phyloP scores from a whole-genome alignment of 2,329 filamentous ascomycete species.

The Karstenula rhodostoma region DNA sequence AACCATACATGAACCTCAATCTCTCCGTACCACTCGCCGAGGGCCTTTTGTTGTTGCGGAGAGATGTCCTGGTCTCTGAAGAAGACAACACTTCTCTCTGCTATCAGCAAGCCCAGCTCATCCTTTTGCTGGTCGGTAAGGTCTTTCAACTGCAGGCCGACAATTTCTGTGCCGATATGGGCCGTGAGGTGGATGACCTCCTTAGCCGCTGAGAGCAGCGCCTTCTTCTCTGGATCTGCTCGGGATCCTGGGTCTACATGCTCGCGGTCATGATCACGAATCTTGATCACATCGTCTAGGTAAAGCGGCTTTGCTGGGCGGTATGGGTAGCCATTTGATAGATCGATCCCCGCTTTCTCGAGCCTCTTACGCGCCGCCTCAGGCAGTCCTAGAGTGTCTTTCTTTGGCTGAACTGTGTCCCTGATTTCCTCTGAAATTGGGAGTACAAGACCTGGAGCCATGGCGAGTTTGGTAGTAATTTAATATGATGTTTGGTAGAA shows the following conservation, averaged over 20 bases:
- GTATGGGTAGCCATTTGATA: slow-evolving; percentile 76
- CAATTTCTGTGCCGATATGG: slow-evolving; percentile 49
- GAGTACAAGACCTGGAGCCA: slow-evolving; percentile 65
- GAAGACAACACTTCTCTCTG: slow-evolving; percentile 56
- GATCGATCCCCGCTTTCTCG: slow-evolving; percentile 73
- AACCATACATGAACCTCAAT: slow-evolving; percentile 72
- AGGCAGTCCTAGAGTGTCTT: slow-evolving; percentile 71
- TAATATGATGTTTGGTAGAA: background rate
- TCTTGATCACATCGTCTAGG: slow-evolving; percentile 73
- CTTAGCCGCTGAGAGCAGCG: slow-evolving; percentile 47
- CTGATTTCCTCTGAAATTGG: slow-evolving; percentile 61
- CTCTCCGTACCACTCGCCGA: slow-evolving; percentile 55
- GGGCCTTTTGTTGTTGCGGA: slow-evolving; percentile 41
- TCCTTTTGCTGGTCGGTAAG: slow-evolving; percentile 59
- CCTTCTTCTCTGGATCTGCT: slow-evolving; percentile 59
- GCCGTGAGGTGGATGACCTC: slow-evolving; percentile 52
- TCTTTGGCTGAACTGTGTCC: slow-evolving; percentile 68
- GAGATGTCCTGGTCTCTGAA: slow-evolving; percentile 60
- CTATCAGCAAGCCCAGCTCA: slow-evolving; percentile 56
- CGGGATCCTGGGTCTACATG: slow-evolving; percentile 54
- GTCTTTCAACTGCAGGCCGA: slow-evolving; percentile 57
- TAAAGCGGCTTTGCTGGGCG: slow-evolving; percentile 72
- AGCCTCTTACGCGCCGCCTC: slow-evolving; percentile 64
- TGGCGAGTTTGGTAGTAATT: slow-evolving; percentile 32
- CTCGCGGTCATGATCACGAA: slow-evolving; percentile 59